Base-by-base conservation (phyloP, 331 rosid genomes). In the Pyracantha coccinea region DNA sequence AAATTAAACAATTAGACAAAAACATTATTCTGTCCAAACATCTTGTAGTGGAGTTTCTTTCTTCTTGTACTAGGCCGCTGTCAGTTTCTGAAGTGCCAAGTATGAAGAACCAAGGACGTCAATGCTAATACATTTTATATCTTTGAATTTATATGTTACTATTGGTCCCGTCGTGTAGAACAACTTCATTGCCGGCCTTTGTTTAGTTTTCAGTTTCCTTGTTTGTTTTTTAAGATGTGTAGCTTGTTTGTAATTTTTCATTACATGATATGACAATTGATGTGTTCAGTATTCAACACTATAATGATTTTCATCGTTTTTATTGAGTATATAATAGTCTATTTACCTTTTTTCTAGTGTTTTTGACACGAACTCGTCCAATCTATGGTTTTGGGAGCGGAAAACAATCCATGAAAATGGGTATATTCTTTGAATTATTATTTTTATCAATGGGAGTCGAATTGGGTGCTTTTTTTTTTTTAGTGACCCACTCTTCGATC, bases 21-120 rank as follows among this genome's bases (percentile, higher is more conserved):
- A 23, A 15, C 3, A 11, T 41, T 41, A 1, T 41, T 41, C 3
- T 41, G 3, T 41, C 47, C 47, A 11, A 53, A 64, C 12, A 2
- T 53, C 41, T 21, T 35, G 7, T 75, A 32, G 66, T 15, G 68
- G 53, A 35, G 67, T 53, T 15, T 24, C 47, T 41, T 41, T 41
- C 10, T 71, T 71, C 25, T 35, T 59, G 68, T 60, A 35, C 12
- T 38, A 7, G 38, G 52, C 66, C 55, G 23, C 54, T 57, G 66
- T 57, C 75, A 7, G 65, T 57, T 67, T 57, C 68, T 28, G 60
- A 12, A 41, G 21, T 27, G 24, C 62, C 68, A 38, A 68, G 63
- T 21, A 6, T 28, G 14, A 21, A 16, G 35, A 73, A 28, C 20
- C 5, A 69, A 69, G 76, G 81, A 69, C 71, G 29, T 76, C 71